phyloP scores from a whole-genome alignment of 2,329 filamentous ascomycete genomes.

The Plectosphaerella cucumerina region DNA sequence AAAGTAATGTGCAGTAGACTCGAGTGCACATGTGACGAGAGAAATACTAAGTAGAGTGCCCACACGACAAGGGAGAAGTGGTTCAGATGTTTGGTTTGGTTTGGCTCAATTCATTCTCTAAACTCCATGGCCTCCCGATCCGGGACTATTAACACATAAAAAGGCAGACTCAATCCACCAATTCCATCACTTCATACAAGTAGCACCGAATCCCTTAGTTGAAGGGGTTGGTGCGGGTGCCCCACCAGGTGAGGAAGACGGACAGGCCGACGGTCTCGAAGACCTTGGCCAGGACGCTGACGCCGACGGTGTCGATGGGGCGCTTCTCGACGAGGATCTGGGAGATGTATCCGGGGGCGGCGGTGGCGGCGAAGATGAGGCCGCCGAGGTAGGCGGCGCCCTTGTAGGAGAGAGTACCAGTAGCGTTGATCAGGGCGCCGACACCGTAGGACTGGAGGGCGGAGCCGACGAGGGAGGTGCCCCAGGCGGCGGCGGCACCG shows the following conservation, averaged over 20 bases:
- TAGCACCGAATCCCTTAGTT: slow-evolving; percentile 49
- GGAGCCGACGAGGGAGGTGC: slow-evolving; percentile 83
- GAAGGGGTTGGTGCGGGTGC: slow-evolving; percentile 90
- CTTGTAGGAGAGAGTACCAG: slow-evolving; percentile 93
- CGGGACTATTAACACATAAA: slow-evolving; percentile 12
- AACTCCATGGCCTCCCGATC: slow-evolving; percentile 10
- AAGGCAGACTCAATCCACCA: background rate
- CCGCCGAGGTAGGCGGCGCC: slow-evolving; percentile 89
- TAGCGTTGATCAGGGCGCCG: slow-evolving; percentile 88
- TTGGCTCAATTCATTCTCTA: slow-evolving; percentile 4
- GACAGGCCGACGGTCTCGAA: slow-evolving; percentile 92
- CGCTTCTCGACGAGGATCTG: slow-evolving; percentile 90
- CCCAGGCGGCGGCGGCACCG: slow-evolving; percentile 83
- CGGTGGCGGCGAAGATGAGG: slow-evolving; percentile 87
- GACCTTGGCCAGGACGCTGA: slow-evolving; percentile 77
- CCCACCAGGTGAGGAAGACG: slow-evolving; percentile 95
- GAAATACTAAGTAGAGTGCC: no score
- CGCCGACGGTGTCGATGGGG: slow-evolving; percentile 82
- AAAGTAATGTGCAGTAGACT: background rate
- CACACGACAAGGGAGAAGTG: no score
- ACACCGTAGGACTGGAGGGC: slow-evolving; percentile 87
- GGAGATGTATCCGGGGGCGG: slow-evolving; percentile 83
- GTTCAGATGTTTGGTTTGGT: no score
- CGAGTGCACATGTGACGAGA: no score
- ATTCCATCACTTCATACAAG: slow-evolving; percentile 2